Percentiles rank a stretch among this genome's conserved stretches.
Conservation (phyloP, 768 basidiomycete species). For the Goffeauzyma gilvescens region DNA sequence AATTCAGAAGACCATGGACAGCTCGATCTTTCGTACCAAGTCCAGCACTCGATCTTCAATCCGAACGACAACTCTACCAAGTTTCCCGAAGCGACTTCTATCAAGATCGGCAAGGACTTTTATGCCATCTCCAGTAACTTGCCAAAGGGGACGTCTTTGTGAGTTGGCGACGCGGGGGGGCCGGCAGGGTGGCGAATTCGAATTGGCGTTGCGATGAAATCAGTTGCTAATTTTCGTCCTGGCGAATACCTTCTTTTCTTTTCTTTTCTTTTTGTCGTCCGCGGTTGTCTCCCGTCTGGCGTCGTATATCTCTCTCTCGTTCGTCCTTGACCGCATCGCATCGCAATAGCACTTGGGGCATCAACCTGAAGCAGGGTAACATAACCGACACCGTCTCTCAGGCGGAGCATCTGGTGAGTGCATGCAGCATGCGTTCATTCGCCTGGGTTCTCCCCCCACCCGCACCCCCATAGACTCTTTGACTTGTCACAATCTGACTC, state of each 20-base stretch:
- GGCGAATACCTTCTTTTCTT: no score
- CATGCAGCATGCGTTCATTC: not conserved
- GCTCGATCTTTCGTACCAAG: constrained; percentile 5
- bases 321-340: no score
- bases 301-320: no score
- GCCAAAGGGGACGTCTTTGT: constrained; percentile 11
- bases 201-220: no score
- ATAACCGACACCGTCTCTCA: constrained; percentile 11
- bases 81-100: constrained; percentile 12
- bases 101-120: constrained; percentile 13
- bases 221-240: no score
- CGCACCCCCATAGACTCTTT: no score
- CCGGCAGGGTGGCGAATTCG: no score
- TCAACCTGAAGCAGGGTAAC: constrained; percentile 3
- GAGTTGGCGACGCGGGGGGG: constrained; percentile 1
- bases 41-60: constrained; percentile 11
- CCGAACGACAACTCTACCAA: constrained; percentile 3
- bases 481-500: no score
- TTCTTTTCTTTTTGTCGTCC: no score
- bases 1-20: constrained; percentile 12
- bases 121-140: constrained; percentile 11
- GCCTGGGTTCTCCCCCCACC: not conserved
- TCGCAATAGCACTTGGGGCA: constrained; percentile 4
- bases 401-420: constrained; percentile 6
- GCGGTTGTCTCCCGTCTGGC: no score